Evolutionary conservation across 1,284 basidiomycete species (phyloP), one percentile per base, ranked within the genome.

Genomic region (Pterulicium gracile): DNA sequence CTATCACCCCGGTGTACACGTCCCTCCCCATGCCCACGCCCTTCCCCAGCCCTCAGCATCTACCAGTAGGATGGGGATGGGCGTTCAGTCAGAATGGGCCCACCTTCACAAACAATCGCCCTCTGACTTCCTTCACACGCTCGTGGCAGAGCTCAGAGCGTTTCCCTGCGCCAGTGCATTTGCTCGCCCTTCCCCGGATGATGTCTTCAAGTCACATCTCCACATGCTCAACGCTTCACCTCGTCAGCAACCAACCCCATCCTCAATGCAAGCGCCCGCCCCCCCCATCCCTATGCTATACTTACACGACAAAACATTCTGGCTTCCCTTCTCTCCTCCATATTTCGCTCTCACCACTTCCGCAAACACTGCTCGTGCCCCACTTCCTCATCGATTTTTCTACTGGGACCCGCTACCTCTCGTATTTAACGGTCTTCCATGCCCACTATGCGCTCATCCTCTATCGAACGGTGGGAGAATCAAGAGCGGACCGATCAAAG

Each of bases 351-450:
- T 43, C 7, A 21, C 23, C 4, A 21, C 20, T 10, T 22, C 20
- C 20, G 20, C 23, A 7, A 4, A 13, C 23, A 22, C 42, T 10
- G 19, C 36, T 15, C 42, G 23, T 14, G 5, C 18, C 17, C 12
- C 42, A 13, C 42, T 13, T 21, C 42, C 42, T 17, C 23, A 43
- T 43, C 42, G 42, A 17, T 43, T 43, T 21, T 43, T 43, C 42
- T 43, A 43, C 23, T 43, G 42, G 42, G 42, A 43, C 17, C 42
- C 42, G 4, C 42, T 22, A 21, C 23, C 42, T 5, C 20, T 43
- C 12, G 42, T 43, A 10, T 43, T 43, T 21, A 43, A 43, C 17
- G 42, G 42, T 13, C 13, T 43, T 5, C 19, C 19, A 21, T 43
- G 42, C 23, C 42, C 42, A 5, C n/a, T 22, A 17, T 43, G 42